phyloP scores from a whole-genome alignment of 805 yeast genomes.

The Ogataea salicorniae region DNA sequence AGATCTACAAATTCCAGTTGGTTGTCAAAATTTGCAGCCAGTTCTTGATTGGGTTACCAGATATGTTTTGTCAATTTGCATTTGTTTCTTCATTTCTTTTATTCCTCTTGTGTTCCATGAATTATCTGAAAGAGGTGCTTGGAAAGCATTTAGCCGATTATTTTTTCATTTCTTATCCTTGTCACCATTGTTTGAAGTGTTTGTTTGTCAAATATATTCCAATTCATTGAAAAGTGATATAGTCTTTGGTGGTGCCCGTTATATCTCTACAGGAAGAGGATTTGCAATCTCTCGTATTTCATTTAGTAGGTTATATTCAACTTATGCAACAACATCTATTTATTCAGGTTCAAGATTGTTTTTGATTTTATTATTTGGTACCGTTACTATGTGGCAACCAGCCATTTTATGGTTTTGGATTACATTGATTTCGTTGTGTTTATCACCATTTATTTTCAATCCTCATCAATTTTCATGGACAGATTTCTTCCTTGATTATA shows the following conservation, averaged over 20 bases:
- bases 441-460: constrained; percentile 49
- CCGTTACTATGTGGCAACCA: constrained; percentile 76
- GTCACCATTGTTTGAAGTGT: constrained; percentile 91
- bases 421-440: constrained; percentile 39
- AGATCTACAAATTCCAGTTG: constrained; percentile 68
- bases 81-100: constrained; percentile 89
- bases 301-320: constrained; percentile 66
- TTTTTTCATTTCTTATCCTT: constrained; percentile 72
- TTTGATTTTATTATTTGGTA: constrained; percentile 68
- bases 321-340: constrained; percentile 71
- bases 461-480: constrained; percentile 48
- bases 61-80: constrained; percentile 83
- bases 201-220: constrained; percentile 91
- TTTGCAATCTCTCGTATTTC: constrained; percentile 81
- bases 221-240: constrained; percentile 69
- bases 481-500: constrained; percentile 45
- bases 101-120: constrained; percentile 86
- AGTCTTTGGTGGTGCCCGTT: constrained; percentile 86
- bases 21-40: constrained; percentile 82
- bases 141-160: constrained; percentile 68
- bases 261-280: constrained; percentile 91
- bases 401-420: constrained; percentile 58
- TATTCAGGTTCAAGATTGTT: constrained; percentile 71
- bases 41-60: constrained; percentile 87
- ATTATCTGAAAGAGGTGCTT: constrained; percentile 74